Conservation (phyloP, 2,329 filamentous ascomycete species). For the Monosporascus sp. region DNA sequence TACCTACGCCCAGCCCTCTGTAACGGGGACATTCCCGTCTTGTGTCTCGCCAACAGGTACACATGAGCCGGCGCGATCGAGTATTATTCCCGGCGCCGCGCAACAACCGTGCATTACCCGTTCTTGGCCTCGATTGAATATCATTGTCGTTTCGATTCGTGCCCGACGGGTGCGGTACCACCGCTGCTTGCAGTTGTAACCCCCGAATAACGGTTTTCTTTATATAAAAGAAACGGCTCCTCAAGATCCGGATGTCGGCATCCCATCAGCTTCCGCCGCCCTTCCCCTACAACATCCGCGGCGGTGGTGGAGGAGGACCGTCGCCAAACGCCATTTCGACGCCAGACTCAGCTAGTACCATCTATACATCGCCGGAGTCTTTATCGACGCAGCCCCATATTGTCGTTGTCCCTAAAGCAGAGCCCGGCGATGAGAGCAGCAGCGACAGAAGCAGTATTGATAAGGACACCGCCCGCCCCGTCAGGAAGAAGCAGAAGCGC, state of each 20-base stretch:
- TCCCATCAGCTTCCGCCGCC: slow-evolving; percentile 20
- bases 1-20: background rate
- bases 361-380: slow-evolving; percentile 22
- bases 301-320: slow-evolving; percentile 22
- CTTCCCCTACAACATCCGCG: slow-evolving; percentile 14
- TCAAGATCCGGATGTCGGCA: slow-evolving; percentile 21
- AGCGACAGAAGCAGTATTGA: slow-evolving; percentile 18
- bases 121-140: background rate
- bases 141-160: background rate
- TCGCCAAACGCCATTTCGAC: slow-evolving; percentile 21
- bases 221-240: background rate
- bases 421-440: slow-evolving; percentile 24
- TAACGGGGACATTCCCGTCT: background rate
- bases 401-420: slow-evolving; percentile 23
- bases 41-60: background rate
- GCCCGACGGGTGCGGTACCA: background rate
- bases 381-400: slow-evolving; percentile 14
- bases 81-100: background rate
- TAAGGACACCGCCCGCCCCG: slow-evolving; percentile 27
- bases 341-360: slow-evolving; percentile 22
- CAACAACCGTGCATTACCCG: background rate
- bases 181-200: background rate
- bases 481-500: slow-evolving; percentile 70
- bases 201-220: background rate
- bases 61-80: background rate